Base-by-base conservation (phyloP, 2,329 filamentous ascomycete species). In the Helicocarpus griseus region DNA sequence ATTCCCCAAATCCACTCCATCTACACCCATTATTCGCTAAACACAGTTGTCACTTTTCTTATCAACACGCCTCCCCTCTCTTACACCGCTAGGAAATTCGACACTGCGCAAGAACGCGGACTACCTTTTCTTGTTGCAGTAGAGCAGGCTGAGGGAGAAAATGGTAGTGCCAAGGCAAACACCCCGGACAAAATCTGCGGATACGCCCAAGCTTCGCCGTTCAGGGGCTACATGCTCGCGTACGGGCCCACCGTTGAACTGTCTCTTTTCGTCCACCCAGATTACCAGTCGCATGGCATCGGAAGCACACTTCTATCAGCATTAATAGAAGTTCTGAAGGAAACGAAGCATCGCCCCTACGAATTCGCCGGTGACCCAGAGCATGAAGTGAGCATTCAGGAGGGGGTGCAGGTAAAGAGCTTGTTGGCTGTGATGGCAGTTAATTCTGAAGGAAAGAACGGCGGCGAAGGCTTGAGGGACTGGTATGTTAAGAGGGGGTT, bases 191-290 rank as follows among this genome's bases (percentile, higher is more conserved):
- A 57, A 4, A 56, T 69, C 1, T 49, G 68, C 9, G 69, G 69
- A 21, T 73, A 67, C 52, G 55, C 61, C 28, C 71, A 63, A 33
- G 60, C 64, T 24, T 63, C 63, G 5, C 62, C 63, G 2, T 73
- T 69, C 50, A 63, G 68, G 2, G 63, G 61, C 4, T 57, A 59
- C 24, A 60, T 68, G 58, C 55, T 65, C 19, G 66, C 66, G 1
- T 73, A 72, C 53, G 65, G 61, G 11, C 62, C 69, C 6, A 70
- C 69, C 0, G 69, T 70, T 7, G 70, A 73, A 53, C 56, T 72
- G 5, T 64, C 63, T 1, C 56, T 73, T 11, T 71, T 70, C 52
- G 63, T 69, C 44, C 67, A 68, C 52, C 67, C 64, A 1, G 61
- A 64, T 0, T 53, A 70, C 40, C 62, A 57, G 13, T 58, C 55